phyloP scores from a whole-genome alignment of 768 basidiomycete genomes.

The Calocybe cyanea region DNA sequence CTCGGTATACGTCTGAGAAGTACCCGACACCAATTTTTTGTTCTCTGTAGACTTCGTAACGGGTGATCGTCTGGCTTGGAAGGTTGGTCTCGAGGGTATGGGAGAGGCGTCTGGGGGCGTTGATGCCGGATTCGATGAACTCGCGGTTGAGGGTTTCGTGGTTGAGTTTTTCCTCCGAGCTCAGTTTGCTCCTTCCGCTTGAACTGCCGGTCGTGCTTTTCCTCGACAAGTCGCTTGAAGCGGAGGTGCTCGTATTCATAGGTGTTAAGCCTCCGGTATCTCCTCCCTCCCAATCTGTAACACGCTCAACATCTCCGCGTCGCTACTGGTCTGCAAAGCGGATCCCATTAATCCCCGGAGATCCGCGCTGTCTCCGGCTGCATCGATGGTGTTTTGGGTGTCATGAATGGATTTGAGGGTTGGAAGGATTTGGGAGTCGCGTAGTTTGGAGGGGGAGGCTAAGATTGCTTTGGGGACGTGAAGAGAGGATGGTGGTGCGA shows the following conservation, averaged over 20 bases:
- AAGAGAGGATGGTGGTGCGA: too few relatives aligned
- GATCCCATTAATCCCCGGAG: conserved; percentile 55
- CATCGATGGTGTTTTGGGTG: conserved; percentile 45
- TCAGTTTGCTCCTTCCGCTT: too few relatives aligned
- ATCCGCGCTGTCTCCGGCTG: conserved; percentile 48
- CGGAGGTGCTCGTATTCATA: too few relatives aligned
- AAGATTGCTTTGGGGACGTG: too few relatives aligned
- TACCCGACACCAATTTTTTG: conserved; percentile 71
- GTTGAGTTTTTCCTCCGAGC: too few relatives aligned
- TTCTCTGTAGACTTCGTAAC: conserved; percentile 72
- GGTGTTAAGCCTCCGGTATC: too few relatives aligned
- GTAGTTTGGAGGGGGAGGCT: conserved; percentile 8
- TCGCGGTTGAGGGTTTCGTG: conserved; percentile 52
- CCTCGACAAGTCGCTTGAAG: too few relatives aligned
- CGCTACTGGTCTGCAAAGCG: conserved; percentile 55
- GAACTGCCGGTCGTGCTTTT: too few relatives aligned
- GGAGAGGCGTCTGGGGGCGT: conserved; percentile 58
- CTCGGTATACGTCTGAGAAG: conserved; percentile 80
- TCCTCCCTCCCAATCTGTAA: conserved; percentile 32
- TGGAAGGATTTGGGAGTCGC: conserved; percentile 17
- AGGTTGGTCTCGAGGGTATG: conserved; percentile 25
- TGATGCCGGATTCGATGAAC: conserved; percentile 71
- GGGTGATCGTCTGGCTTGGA: conserved; percentile 77
- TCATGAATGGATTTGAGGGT: conserved; percentile 21
- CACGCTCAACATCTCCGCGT: conserved; percentile 59